These are phyloP conservation scores for Scedosporium dehoogii DNA, from an alignment of 2,329 filamentous ascomycete genomes.

Conservation along the genomic window DNA sequence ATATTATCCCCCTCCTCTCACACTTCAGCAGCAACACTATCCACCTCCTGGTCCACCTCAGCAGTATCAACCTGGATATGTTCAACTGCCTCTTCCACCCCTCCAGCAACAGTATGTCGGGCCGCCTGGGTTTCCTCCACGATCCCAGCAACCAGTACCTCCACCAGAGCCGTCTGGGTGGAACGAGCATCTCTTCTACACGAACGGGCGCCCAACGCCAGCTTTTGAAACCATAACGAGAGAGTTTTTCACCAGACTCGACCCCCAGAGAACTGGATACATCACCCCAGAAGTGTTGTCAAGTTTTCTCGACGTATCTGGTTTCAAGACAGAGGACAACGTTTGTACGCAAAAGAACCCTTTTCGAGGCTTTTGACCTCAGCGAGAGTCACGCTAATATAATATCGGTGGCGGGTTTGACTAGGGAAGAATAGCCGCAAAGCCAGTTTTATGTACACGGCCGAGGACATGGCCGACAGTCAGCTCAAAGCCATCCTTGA, in stretches of 20 bases:
- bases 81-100: background rate
- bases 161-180: background rate
- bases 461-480: conserved; percentile 2
- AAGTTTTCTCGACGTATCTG: background rate
- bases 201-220: conserved; percentile 1
- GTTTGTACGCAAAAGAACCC: background rate
- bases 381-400: background rate
- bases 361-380: too few relatives aligned
- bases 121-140: background rate
- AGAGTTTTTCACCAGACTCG: background rate
- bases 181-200: conserved; percentile 5
- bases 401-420: background rate
- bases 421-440: background rate
- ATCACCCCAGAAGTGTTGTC: conserved; percentile 4
- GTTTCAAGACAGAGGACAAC: background rate
- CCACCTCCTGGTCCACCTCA: background rate
- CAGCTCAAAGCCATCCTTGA: conserved; percentile 3
- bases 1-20: background rate
- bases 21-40: background rate
- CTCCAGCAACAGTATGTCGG: background rate
- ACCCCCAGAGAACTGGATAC: background rate
- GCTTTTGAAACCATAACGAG: background rate
- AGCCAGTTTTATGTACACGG: background rate
- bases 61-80: background rate
- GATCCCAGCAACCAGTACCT: background rate